A percentile compares a stretch with the other conserved stretches of the same genome.
Conservation (phyloP, 352 stramenopile genomes). For the Phytophthora ramorum region DNA sequence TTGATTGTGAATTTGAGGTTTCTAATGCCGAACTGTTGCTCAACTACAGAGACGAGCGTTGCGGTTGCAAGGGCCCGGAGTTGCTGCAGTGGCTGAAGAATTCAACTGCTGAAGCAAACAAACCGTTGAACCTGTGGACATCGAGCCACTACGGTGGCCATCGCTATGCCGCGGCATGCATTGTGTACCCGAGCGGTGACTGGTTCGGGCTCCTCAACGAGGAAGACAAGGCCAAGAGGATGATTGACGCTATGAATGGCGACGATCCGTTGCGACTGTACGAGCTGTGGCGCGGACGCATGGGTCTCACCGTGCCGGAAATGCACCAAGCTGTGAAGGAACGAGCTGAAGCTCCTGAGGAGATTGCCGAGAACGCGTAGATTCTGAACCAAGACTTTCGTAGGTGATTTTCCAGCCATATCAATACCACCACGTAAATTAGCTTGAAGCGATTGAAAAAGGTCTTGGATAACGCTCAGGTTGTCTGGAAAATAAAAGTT, state of each 20-base stretch:
- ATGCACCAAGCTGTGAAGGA: slow-evolving; percentile 60
- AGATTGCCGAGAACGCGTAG: slow-evolving; percentile 30
- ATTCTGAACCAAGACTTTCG: neutral
- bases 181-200: slow-evolving; percentile 77
- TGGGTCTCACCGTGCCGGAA: slow-evolving; percentile 55
- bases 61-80: slow-evolving; percentile 74
- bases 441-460: neutral
- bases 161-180: slow-evolving; percentile 73
- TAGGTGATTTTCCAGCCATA: neutral
- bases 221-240: slow-evolving; percentile 46
- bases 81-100: slow-evolving; percentile 70
- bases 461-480: too few species aligned
- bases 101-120: slow-evolving; percentile 28
- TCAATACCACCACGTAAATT: slow-evolving; percentile 2
- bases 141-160: slow-evolving; percentile 81
- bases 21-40: slow-evolving; percentile 19
- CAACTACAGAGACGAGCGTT: slow-evolving; percentile 63
- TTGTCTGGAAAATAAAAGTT: too few species aligned
- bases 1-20: neutral
- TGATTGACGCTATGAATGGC: slow-evolving; percentile 52
- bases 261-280: slow-evolving; percentile 52
- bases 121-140: slow-evolving; percentile 62
- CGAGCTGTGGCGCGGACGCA: slow-evolving; percentile 72
- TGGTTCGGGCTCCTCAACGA: slow-evolving; percentile 82
- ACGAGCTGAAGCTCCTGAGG: slow-evolving; percentile 8